Evolutionary conservation across 2,329 filamentous ascomycete species (phyloP).

Genomic region (Ophiostoma angusticollis): DNA sequence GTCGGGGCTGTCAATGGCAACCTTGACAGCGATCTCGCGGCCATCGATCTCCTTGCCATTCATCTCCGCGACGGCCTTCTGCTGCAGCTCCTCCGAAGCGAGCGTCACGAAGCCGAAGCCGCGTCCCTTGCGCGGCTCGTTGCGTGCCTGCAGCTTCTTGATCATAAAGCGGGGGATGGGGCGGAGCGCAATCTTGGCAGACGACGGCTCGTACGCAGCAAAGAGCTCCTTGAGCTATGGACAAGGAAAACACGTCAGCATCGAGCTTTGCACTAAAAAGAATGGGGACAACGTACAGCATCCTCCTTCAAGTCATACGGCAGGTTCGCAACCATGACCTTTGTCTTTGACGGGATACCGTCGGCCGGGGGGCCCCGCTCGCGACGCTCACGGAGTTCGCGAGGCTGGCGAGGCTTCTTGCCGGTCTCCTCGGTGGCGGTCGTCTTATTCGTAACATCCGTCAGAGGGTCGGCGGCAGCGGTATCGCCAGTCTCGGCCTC

Average conservation of each 20-base stretch:
- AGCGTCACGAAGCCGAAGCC: slow-evolving; percentile 98
- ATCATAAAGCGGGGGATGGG: slow-evolving; percentile 99
- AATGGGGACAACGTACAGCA: slow-evolving; percentile 49
- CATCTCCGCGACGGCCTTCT: slow-evolving; percentile 96
- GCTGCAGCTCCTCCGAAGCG: slow-evolving; percentile 85
- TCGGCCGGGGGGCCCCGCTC: slow-evolving; percentile 94
- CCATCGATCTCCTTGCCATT: slow-evolving; percentile 99
- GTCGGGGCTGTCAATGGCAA: slow-evolving; percentile 97
- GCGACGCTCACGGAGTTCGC: slow-evolving; percentile 49
- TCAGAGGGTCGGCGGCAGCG: slow-evolving; percentile 41
- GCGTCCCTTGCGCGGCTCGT: slow-evolving; percentile 96
- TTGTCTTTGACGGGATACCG: slow-evolving; percentile 96
- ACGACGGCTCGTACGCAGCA: slow-evolving; percentile 77
- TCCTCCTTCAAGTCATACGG: slow-evolving; percentile 97
- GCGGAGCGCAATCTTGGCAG: slow-evolving; percentile 95
- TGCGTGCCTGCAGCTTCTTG: slow-evolving; percentile 98
- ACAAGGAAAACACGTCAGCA: not conserved
- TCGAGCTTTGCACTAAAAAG: not conserved
- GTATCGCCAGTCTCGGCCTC: slow-evolving; percentile 34
- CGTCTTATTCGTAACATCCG: slow-evolving; percentile 47
- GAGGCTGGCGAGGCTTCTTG: slow-evolving; percentile 50
- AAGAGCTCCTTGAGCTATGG: slow-evolving; percentile 92
- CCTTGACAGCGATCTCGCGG: slow-evolving; percentile 98
- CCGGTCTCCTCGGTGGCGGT: slow-evolving; percentile 43
- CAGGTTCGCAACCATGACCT: slow-evolving; percentile 99